Percentiles rank a stretch among this genome's conserved stretches.
These are phyloP conservation scores for Calonectria hongkongensis DNA, from an alignment of 2,329 filamentous ascomycete genomes.

Conservation along the genomic window DNA sequence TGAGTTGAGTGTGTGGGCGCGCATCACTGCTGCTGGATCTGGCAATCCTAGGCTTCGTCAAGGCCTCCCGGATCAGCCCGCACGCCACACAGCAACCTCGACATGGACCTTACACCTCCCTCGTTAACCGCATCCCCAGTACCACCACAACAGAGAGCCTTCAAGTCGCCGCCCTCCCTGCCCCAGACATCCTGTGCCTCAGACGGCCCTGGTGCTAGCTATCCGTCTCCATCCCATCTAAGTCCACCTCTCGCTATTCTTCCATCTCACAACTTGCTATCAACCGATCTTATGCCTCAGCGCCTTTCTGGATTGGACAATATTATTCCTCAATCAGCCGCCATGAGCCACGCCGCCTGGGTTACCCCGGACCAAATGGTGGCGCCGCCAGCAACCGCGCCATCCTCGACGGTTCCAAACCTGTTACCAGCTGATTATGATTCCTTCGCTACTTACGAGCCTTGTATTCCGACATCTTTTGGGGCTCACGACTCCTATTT, in stretches of 20 bases:
- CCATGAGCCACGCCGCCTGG: constrained; percentile 67
- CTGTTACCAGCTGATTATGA: constrained; percentile 71
- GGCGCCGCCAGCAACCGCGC: constrained; percentile 54
- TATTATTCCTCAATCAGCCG: constrained; percentile 54
- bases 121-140: constrained; percentile 67
- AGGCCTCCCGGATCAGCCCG: constrained; percentile 52
- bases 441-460: constrained; percentile 69
- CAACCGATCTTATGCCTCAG: constrained; percentile 62
- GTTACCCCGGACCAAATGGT: constrained; percentile 63
- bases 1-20: constrained; percentile 34
- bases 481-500: constrained; percentile 67
- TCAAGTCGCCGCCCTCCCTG: constrained; percentile 55
- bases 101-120: constrained; percentile 71
- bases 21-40: constrained; percentile 46
- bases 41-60: constrained; percentile 52
- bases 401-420: constrained; percentile 65
- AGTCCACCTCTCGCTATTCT: constrained; percentile 66
- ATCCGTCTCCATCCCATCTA: constrained; percentile 67
- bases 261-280: constrained; percentile 62
- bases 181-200: constrained; percentile 55
- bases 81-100: constrained; percentile 54
- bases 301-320: constrained; percentile 52
- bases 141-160: constrained; percentile 53
- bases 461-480: constrained; percentile 64
- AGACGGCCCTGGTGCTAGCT: constrained; percentile 64